Base-by-base conservation (phyloP, 2,329 filamentous ascomycete species). In the Ophiosphaerella narmari region DNA sequence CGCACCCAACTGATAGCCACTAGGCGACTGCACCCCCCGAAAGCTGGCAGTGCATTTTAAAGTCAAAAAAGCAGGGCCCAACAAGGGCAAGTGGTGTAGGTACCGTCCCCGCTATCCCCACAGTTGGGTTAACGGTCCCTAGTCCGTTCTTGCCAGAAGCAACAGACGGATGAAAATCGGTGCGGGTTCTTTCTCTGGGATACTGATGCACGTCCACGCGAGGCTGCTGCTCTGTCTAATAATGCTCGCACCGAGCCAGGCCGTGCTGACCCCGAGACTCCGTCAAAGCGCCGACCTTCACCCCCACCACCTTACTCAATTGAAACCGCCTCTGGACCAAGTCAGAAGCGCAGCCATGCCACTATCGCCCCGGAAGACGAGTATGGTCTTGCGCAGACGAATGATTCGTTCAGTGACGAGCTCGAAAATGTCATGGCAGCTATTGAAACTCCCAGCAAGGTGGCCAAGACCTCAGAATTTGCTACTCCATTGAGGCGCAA, bases 181-280 rank as follows among this genome's bases (percentile, higher is more conserved):
- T 86, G 84, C 59, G 74, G 73, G 1, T 83, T 86, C 68, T 86
- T 85, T 55, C 66, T 86, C 0, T 86, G 82, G 81, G 74, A 80
- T 7, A 77, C 82, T 12, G 78, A 83, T 37, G 83, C 83, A 0
- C 68, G 73, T 36, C 51, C 59, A 14, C 73, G 82, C 44, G 80
- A 82, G 63, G 77, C 78, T 42, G 65, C 65, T 11, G 75, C 77
- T 18, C 68, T 82, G 16, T 48, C 79, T 45, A 74, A 65, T 48
- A 82, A 81, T 55, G 77, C 78, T 32, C 70, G 74, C 48, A 78
- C 70, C n/a, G 80, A 82, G 58, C 68, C 74, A 3, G 49, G 21
- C 7, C 47, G 35, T 39, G 34, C 36, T 14, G 38, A 41, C 7
- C 43, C 50, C 1, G 39, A 42, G 18, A 64, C 64, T 3, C 62